Conservation (phyloP, 2,329 filamentous ascomycete species). For the Allantophomopsis cytisporea region DNA sequence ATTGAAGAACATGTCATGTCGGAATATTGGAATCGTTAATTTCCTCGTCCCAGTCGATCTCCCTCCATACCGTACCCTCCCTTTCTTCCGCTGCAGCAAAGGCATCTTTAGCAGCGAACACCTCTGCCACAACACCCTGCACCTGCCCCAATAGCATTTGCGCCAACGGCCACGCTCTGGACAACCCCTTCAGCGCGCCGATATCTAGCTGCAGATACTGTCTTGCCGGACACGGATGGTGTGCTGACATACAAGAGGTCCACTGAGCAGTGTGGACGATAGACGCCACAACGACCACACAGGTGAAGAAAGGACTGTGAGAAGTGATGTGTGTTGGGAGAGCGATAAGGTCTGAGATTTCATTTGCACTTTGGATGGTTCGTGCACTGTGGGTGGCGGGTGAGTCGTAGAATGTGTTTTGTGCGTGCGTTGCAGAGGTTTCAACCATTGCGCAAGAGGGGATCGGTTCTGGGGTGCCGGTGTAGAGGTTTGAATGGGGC, state of each 20-base stretch:
- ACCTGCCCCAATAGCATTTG: constrained; percentile 63
- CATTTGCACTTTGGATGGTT: constrained; percentile 65
- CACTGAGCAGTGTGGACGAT: constrained; percentile 76
- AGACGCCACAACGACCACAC: constrained; percentile 63
- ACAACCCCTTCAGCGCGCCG: constrained; percentile 15
- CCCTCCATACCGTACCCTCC: too few relatives aligned
- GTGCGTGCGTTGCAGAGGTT: too few relatives aligned
- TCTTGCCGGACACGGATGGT: constrained; percentile 23
- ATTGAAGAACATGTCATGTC: too few relatives aligned
- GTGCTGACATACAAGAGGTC: constrained; percentile 23
- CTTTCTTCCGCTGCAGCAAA: too few relatives aligned
- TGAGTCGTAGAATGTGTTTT: constrained; percentile 10
- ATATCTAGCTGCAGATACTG: constrained; percentile 67
- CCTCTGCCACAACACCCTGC: constrained; percentile 65
- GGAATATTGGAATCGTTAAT: too few relatives aligned
- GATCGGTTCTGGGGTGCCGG: too few relatives aligned
- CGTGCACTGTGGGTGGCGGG: constrained; percentile 54
- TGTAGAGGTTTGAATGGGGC: constrained; percentile 54
- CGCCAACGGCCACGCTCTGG: constrained; percentile 15
- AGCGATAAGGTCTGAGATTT: constrained; percentile 62
- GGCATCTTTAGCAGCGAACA: constrained; percentile 27
- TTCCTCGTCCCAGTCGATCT: too few relatives aligned
- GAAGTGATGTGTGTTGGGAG: constrained; percentile 58
- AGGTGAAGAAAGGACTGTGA: constrained; percentile 77
- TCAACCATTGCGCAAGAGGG: too few relatives aligned